Evolutionary conservation across 1,284 basidiomycete genomes (phyloP), one percentile per base, ranked within the genome.

Genomic region (Trametes hirsuta): DNA sequence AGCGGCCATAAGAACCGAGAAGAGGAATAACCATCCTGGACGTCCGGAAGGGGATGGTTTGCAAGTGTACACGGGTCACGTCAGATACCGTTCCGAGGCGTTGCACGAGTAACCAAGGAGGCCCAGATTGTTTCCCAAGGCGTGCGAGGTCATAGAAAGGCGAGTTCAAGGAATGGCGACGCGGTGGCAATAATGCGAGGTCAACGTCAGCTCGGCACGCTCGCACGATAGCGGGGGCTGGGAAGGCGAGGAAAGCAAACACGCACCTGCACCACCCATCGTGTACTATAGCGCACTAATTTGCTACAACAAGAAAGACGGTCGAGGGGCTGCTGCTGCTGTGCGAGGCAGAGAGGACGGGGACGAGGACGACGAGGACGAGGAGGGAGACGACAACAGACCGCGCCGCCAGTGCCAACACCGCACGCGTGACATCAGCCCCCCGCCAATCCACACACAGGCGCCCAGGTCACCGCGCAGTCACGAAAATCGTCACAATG

Each of bases 1-100:
- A 37, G 95, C 95, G 70, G 94, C 90, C 86, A 94, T 88, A 56
- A 97, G 87, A 73, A 97, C 94, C 75, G 93, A 86, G 74, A 96
- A 95, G 69, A 97, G 85, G 78, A 96, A 97, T 66, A 97, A 78
- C 95, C 95, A 97, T 75, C 93, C 94, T 96, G 67, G 25, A 41
- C 10, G 34, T 30, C 37, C 22, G 44, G 11, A 45, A 14, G 10
- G 6, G 21, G 15, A 40, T 41, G 35, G 30, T 30, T 9, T 8
- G 40, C 49, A 34, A 42, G 44, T 2, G 46, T 53, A 30, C 59
- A 21, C 14, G 52, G 5, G 47, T 37, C 36, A 14, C 6, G 25
- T 10, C n/a, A 24, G 25, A 45, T 40, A 30, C 37, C 35, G 35
- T 47, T 30, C 42, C 39, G 11, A 50, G 46, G 36, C 47, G n/a